A percentile compares a stretch with the other conserved stretches of the same genome.
Conservation (phyloP, 2,329 filamentous ascomycete species). For the Diaporthe amygdali region DNA sequence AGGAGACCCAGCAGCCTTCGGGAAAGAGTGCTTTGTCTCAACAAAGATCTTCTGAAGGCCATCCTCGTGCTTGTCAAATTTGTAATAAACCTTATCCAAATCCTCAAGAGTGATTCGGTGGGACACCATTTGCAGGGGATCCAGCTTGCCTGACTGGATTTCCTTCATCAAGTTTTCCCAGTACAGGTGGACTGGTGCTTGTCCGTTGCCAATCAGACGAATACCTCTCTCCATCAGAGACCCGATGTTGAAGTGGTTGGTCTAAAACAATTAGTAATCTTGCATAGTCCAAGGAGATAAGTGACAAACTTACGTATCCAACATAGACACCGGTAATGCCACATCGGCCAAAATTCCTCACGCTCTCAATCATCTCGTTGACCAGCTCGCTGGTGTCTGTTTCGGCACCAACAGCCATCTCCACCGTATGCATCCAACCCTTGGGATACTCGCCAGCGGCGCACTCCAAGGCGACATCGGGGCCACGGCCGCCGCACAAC, state of each 20-base stretch:
- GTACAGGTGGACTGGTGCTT: conserved; percentile 80
- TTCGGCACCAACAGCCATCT: conserved; percentile 70
- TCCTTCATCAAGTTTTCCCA: conserved; percentile 77
- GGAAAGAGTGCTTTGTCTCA: conserved; percentile 62
- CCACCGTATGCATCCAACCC: conserved; percentile 64
- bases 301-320: conserved; percentile 53
- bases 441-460: conserved; percentile 67
- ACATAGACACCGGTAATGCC: conserved; percentile 78
- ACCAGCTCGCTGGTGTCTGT: conserved; percentile 84
- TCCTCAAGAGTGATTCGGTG: conserved; percentile 80
- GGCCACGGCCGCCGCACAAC: conserved; percentile 72
- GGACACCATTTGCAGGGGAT: conserved; percentile 81
- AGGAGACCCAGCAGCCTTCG: conserved; percentile 48
- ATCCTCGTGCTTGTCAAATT: conserved; percentile 67
- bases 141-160: conserved; percentile 71
- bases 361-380: conserved; percentile 81
- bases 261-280: conserved; percentile 44
- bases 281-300: not conserved
- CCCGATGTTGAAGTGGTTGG: conserved; percentile 84
- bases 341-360: conserved; percentile 73
- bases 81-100: conserved; percentile 68
- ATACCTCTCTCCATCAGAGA: conserved; percentile 88
- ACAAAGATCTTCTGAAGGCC: conserved; percentile 82
- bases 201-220: conserved; percentile 72
- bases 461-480: conserved; percentile 76